Evolutionary conservation across 768 basidiomycete species (phyloP).

Genomic region (Lentinula lateritia): DNA sequence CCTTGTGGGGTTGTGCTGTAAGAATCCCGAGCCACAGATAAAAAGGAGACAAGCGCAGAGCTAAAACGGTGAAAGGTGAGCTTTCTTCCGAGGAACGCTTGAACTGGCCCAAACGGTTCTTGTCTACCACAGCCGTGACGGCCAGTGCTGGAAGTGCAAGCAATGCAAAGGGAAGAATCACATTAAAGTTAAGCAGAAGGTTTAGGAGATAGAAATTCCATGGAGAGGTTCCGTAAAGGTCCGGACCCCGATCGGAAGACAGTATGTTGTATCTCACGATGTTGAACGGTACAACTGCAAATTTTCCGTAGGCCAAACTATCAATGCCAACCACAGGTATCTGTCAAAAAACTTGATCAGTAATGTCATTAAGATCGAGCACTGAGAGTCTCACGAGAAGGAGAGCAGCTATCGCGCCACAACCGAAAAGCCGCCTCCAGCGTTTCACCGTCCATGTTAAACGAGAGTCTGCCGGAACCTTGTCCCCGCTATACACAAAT

Average conservation of each 20-base stretch:
- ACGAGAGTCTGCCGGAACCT: constrained; percentile 39
- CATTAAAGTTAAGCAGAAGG: constrained; percentile 91
- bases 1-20: constrained; percentile 85
- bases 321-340: constrained; percentile 81
- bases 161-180: constrained; percentile 75
- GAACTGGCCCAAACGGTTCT: constrained; percentile 61
- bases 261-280: constrained; percentile 93
- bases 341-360: constrained; percentile 32
- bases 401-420: constrained; percentile 50
- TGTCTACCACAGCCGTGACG: constrained; percentile 71
- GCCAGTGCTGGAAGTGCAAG: constrained; percentile 72
- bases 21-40: constrained; percentile 90
- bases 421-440: constrained; percentile 49
- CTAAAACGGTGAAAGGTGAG: constrained; percentile 75
- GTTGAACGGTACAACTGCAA: constrained; percentile 84
- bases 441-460: constrained; percentile 56
- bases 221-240: constrained; percentile 89
- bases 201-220: constrained; percentile 85
- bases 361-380: background rate
- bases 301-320: constrained; percentile 78
- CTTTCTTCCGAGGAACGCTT: constrained; percentile 52
- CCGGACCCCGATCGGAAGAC: constrained; percentile 72
- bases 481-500: constrained; percentile 69
- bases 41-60: constrained; percentile 75
- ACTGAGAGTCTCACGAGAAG: constrained; percentile 47